Evolutionary conservation across 345 rosid genomes (phyloP).

Genomic region (Brassica rapa): DNA sequence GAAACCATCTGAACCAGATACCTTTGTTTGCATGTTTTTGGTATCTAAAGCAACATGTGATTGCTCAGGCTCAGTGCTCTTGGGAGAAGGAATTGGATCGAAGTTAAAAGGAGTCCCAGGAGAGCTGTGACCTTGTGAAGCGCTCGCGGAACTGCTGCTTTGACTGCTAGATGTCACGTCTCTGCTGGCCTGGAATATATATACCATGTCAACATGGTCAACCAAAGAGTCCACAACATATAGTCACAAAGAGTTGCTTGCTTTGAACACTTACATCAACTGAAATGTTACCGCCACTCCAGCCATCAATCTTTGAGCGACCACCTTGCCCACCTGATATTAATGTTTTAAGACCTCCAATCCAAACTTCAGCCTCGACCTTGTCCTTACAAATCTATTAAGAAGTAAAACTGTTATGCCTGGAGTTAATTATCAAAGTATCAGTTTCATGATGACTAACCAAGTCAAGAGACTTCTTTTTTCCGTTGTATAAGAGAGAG

Average conservation of each 20-base stretch:
- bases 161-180: conserved; percentile 87
- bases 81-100: conserved; percentile 62
- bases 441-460: conserved; percentile 50
- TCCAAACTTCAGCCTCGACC: conserved; percentile 92
- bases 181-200: conserved; percentile 71
- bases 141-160: conserved; percentile 79
- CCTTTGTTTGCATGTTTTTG: conserved; percentile 82
- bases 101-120: conserved; percentile 68
- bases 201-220: background rate
- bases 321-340: conserved; percentile 79
- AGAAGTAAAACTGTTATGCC: conserved; percentile 38
- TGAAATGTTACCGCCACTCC: conserved; percentile 81
- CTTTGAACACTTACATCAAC: conserved; percentile 65
- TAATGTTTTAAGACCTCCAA: conserved; percentile 74
- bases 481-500: conserved; percentile 82
- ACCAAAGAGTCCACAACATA: background rate
- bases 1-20: conserved; percentile 83
- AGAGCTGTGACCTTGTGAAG: conserved; percentile 68
- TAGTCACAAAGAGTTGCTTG: background rate
- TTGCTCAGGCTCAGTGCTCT: conserved; percentile 59
- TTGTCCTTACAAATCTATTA: conserved; percentile 92
- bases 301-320: conserved; percentile 94
- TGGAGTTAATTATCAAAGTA: conserved; percentile 28
- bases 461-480: conserved; percentile 94
- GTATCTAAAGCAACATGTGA: conserved; percentile 83